Evolutionary conservation across 2,329 filamentous ascomycete species (phyloP), one percentile per base, ranked within the genome.

Genomic region (Tolypocladium sp.): DNA sequence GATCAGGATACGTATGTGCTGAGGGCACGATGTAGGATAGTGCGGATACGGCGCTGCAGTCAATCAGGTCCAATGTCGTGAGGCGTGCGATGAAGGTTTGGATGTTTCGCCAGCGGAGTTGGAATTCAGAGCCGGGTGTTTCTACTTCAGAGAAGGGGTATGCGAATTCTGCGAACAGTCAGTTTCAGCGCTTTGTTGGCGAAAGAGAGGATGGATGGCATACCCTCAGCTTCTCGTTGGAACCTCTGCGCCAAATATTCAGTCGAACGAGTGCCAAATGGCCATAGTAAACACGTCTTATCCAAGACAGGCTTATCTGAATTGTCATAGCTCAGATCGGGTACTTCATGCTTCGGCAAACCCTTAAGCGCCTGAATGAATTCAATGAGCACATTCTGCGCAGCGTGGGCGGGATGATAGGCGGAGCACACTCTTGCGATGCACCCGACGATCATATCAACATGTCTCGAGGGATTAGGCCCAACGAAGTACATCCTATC

Each of bases 141-240:
- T 62, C 61, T 2, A 62, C 61, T 7, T 62, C 58, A n/a, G 61
- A 62, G 54, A 57, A 62, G 22, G 61, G 56, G 30, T 62, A 62
- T 9, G 59, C 61, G 9, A 62, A 2, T 17, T 62, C 61, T 62
- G 49, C 9, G n/a, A 42, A 20, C 3, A 44, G 40, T 49, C 25
- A 56, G 40, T 30, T 3, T 44, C 20, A 37, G 22, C 25, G 10
- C 6, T 49, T 25, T 1, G 3, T 10, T 17, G n/a, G 12, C 15
- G 5, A 27, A 27, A 7, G 42, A 0, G 41, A n/a, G 17, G 15
- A 56, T 3, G 27, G 10, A 10, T 12, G 42, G 5, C 52, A 9
- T 33, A 58, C 59, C 59, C 30, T 60, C 52, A 20, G 53, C 57
- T 60, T 58, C 52, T 27, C 57, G 42, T 33, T 58, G 40, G 57